Conservation (phyloP, 23 red algal species). For the Gracilaria domingensis region DNA sequence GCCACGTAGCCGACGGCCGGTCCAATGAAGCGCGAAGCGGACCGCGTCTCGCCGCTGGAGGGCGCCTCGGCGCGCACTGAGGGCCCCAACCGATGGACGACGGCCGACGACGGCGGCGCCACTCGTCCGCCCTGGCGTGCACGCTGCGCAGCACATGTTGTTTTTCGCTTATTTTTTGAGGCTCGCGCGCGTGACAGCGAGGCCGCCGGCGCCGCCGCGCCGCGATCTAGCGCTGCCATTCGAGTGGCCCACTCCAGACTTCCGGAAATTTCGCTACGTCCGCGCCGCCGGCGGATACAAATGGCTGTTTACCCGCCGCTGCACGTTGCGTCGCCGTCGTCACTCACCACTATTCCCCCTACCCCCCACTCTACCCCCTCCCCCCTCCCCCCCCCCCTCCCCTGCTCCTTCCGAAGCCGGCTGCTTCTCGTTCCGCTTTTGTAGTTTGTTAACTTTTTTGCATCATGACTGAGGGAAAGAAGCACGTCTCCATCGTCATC, state of each 20-base stretch:
- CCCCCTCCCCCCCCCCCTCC: not conserved
- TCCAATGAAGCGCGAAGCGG: not conserved
- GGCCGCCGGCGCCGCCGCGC: not conserved
- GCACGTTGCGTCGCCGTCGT: not conserved
- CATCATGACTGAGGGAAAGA: conserved; percentile 96
- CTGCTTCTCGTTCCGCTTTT: conserved; percentile 12
- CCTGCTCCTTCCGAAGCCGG: not conserved
- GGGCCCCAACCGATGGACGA: conserved; percentile 22
- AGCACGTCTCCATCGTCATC: conserved; percentile 98
- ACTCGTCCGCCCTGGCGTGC: not conserved
- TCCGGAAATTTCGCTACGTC: not conserved
- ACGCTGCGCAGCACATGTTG: not conserved
- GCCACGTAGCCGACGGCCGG: conserved; percentile 12
- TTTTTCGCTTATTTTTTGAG: not conserved
- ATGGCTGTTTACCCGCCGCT: not conserved
- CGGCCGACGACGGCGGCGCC: conserved; percentile 14
- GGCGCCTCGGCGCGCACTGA: not conserved
- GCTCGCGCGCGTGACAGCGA: not conserved
- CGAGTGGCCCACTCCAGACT: conserved; percentile 4
- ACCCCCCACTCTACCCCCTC: not conserved
- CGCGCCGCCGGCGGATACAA: conserved; percentile 16
- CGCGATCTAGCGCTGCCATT: not conserved
- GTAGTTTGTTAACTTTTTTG: not conserved
- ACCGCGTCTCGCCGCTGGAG: not conserved
- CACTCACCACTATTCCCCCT: not conserved